Base-by-base conservation (phyloP, 169 alveolate species). In the Neospora caninum region DNA sequence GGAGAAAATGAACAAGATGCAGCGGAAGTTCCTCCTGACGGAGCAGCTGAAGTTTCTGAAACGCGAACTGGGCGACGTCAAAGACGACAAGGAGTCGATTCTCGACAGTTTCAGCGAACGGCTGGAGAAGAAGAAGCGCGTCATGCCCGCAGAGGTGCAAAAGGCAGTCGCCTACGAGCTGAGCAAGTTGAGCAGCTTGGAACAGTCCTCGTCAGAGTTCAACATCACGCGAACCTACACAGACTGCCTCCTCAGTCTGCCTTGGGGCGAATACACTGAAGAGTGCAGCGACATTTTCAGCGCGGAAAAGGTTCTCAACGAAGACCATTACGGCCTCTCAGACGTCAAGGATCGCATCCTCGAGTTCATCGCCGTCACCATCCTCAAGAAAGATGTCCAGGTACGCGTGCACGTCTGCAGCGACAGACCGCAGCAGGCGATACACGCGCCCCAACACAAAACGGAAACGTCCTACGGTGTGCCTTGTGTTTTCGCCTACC, bases 311-410 rank as follows among this genome's bases (percentile, higher is more conserved):
- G 96, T 97, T 4, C 94, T 98, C 73, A 97, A 98, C 94, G 96
- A 97, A 69, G 98, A 98, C 88, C 99, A 99, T 94, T 98, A 96
- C 92, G 99, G 99, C 78, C 94, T 99, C 94, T 96, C 98, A 38
- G 99, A 98, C 78, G 99, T 98, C 36, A 99, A 99, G 95, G 97
- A 96, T 36, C 95, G 99, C 54, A 98, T 99, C 69, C 92, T 98
- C 53, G 99, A 99, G 96, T 98, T 97, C 97, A 98, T 98, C 82
- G 99, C 99, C n/a, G 98, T 98, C n/a, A 97, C 96, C 67, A 96
- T 96, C 78, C 92, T 97, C 67, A 83, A 96, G 95, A 91, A 96
- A 91, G 64, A 83, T 87, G 84, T 78, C 41, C 94, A 88, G 83
- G 95, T 87, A 70, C n/a, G 16, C 9, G 29, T 34, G 43, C 58